These are phyloP conservation scores for Daldinia caldariorum DNA, from an alignment of 495 filamentous ascomycete genomes.

Conservation along the genomic window DNA sequence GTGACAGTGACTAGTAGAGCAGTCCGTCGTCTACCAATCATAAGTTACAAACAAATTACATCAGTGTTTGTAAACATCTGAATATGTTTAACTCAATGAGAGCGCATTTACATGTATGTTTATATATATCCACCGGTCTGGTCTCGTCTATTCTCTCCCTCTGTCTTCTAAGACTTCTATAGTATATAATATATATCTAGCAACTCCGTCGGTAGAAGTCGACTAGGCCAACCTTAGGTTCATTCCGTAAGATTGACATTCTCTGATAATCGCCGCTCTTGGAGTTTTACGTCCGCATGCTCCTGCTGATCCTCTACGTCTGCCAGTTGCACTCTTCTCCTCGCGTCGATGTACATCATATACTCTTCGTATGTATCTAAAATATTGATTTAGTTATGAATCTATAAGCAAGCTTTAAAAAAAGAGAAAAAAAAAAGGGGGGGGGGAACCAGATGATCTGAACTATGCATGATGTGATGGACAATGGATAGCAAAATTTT, in stretches of 20 bases:
- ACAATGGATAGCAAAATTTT: not conserved
- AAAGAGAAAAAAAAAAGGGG: too few species aligned
- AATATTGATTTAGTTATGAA: not conserved
- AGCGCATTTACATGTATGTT: not conserved
- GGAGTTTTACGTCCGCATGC: slow-evolving; percentile 15
- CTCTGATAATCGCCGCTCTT: slow-evolving; percentile 16
- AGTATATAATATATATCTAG: too few species aligned
- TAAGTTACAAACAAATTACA: too few species aligned
- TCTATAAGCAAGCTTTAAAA: not conserved
- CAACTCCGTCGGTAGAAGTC: not conserved
- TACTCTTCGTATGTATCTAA: slow-evolving; percentile 73
- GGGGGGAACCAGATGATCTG: not conserved
- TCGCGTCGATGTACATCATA: slow-evolving; percentile 81
- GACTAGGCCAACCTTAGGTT: not conserved
- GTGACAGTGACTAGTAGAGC: too few species aligned
- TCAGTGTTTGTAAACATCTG: too few species aligned
- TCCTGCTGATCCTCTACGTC: slow-evolving; percentile 44
- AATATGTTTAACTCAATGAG: too few species aligned
- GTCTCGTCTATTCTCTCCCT: not conserved
- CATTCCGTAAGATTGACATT: slow-evolving; percentile 44
- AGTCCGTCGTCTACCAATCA: too few species aligned
- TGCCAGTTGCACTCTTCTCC: slow-evolving; percentile 62
- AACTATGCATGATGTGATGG: too few species aligned
- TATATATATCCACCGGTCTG: not conserved
- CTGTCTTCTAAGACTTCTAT: not conserved